Evolutionary conservation across 2,329 filamentous ascomycete species (phyloP).

Genomic region (Aspergillus sp.): DNA sequence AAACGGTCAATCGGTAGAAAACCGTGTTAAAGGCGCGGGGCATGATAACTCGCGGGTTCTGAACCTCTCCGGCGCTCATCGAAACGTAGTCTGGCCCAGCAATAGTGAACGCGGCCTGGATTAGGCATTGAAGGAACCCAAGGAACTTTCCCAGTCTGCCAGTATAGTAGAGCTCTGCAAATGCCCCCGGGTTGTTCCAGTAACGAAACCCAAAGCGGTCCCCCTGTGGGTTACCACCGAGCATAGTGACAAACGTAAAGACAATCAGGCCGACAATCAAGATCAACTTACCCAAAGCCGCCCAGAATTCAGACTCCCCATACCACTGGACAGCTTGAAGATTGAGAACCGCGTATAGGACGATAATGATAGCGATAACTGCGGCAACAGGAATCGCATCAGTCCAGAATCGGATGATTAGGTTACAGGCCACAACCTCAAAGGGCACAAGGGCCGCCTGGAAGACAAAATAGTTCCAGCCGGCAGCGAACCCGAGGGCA

Average conservation of each 20-base stretch:
- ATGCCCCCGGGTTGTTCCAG: slow-evolving; percentile 37
- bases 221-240: slow-evolving; percentile 70
- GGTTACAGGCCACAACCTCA: slow-evolving; percentile 43
- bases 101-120: slow-evolving; percentile 65
- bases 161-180: slow-evolving; percentile 53
- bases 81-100: slow-evolving; percentile 63
- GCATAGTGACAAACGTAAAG: slow-evolving; percentile 76
- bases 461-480: slow-evolving; percentile 52
- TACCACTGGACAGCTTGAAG: slow-evolving; percentile 7
- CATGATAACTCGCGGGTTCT: slow-evolving; percentile 66
- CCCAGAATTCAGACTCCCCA: slow-evolving; percentile 16
- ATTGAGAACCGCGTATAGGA: slow-evolving; percentile 35
- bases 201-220: slow-evolving; percentile 69
- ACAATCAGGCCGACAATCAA: slow-evolving; percentile 65
- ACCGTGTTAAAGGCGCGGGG: slow-evolving; percentile 72
- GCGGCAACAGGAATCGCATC: slow-evolving; percentile 40
- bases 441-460: slow-evolving; percentile 40
- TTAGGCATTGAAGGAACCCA: slow-evolving; percentile 63
- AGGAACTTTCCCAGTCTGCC: slow-evolving; percentile 58
- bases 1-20: slow-evolving; percentile 69
- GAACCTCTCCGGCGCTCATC: slow-evolving; percentile 62
- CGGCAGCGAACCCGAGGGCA: slow-evolving; percentile 45
- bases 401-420: slow-evolving; percentile 43
- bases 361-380: slow-evolving; percentile 27
- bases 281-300: slow-evolving; percentile 53